A percentile compares a stretch with the other conserved stretches of the same genome.
Evolutionary conservation across 805 yeast species (phyloP).

Genomic region (Tetrapisispora phaffii): DNA sequence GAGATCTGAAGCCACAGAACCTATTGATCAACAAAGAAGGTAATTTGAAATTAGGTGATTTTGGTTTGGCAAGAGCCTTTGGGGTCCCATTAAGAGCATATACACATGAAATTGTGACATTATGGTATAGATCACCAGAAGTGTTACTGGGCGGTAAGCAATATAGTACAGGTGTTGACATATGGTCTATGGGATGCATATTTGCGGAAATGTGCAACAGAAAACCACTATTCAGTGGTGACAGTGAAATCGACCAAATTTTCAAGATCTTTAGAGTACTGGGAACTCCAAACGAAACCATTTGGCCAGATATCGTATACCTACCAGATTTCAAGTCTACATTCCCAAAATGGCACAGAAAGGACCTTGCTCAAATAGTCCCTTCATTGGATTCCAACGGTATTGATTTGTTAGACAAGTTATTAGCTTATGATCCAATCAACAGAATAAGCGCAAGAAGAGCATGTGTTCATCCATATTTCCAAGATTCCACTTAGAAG

Average conservation of each 20-base stretch:
- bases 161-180: constrained; percentile 92
- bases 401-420: constrained; percentile 64
- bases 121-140: constrained; percentile 98
- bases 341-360: constrained; percentile 80
- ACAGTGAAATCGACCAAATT: constrained; percentile 91
- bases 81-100: constrained; percentile 97
- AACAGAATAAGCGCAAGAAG: constrained; percentile 88
- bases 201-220: constrained; percentile 99
- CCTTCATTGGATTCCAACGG: constrained; percentile 79
- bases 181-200: constrained; percentile 98
- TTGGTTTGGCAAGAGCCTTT: constrained; percentile 93
- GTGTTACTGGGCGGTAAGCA: constrained; percentile 90
- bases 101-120: constrained; percentile 92
- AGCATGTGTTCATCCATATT: constrained; percentile 75
- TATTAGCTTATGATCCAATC: constrained; percentile 88
- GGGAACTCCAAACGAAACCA: constrained; percentile 93
- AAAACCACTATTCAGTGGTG: constrained; percentile 91
- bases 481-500: constrained; percentile 19
- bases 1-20: constrained; percentile 91
- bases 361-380: constrained; percentile 70
- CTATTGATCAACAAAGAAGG: constrained; percentile 82
- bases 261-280: constrained; percentile 81
- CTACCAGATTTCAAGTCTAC: constrained; percentile 79
- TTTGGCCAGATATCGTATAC: constrained; percentile 95
- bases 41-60: constrained; percentile 87